Evolutionary conservation across 129 eudicot genomes (phyloP).

Genomic region (Ambrosia artemisiifolia): DNA sequence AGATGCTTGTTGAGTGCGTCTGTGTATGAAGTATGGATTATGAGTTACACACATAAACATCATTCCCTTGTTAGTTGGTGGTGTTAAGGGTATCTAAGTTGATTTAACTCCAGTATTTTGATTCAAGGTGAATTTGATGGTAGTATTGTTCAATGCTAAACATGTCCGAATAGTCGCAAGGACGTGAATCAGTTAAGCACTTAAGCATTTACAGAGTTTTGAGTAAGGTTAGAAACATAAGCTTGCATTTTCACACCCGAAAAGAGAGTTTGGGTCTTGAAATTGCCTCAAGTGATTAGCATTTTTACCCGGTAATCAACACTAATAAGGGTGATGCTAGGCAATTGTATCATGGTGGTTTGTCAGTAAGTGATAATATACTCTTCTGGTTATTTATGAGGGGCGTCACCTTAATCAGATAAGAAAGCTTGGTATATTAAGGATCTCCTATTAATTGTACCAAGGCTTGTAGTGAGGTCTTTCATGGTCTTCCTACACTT

Average conservation of each 20-base stretch:
- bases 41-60: neutral
- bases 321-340: slow-evolving; percentile 1
- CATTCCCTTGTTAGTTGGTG: neutral
- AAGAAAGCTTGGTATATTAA: neutral
- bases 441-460: neutral
- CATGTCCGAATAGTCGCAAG: neutral
- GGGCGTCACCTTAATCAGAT: neutral
- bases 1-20: slow-evolving; percentile 14
- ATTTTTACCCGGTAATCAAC: neutral
- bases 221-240: neutral
- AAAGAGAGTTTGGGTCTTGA: neutral
- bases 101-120: neutral
- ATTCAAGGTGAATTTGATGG: neutral
- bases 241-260: neutral
- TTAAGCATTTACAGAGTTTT: neutral
- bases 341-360: neutral
- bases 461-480: neutral
- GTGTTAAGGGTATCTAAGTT: neutral
- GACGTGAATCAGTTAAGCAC: no score
- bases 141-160: neutral
- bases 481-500: neutral
- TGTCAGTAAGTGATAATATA: neutral
- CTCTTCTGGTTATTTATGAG: neutral
- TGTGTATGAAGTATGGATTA: neutral
- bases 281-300: neutral